These are phyloP conservation scores for Ophiostoma piceae DNA, from an alignment of 2,329 filamentous ascomycete species.

Conservation along the genomic window DNA sequence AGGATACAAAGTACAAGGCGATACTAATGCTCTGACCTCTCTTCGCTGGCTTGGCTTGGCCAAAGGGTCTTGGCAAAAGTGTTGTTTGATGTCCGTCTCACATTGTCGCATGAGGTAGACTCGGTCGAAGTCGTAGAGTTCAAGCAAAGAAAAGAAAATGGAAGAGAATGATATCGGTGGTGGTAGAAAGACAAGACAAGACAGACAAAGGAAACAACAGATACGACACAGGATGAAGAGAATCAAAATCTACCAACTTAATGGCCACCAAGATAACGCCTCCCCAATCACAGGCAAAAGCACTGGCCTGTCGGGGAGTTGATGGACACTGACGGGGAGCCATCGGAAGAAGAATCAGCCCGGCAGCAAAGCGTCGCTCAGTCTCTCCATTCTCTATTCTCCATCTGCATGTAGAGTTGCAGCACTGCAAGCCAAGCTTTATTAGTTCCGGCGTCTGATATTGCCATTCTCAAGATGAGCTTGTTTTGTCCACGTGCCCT, in stretches of 20 bases:
- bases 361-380: no score
- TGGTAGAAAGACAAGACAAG: no score
- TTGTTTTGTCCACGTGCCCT: conserved; percentile 2
- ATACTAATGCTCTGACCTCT: not conserved
- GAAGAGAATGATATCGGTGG: no score
- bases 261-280: not conserved
- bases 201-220: no score
- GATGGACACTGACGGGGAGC: not conserved
- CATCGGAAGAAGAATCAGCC: not conserved
- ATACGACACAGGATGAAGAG: no score
- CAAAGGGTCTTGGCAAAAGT: conserved; percentile 3
- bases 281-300: not conserved
- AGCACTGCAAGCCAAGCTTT: not conserved
- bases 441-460: not conserved
- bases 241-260: no score
- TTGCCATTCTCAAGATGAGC: not conserved
- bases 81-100: conserved; percentile 22
- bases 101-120: no score
- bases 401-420: not conserved
- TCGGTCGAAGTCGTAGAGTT: no score
- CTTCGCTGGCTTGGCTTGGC: not conserved
- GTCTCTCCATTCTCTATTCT: no score
- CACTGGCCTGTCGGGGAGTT: not conserved
- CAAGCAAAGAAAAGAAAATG: no score
- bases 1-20: not conserved